Evolutionary conservation across 495 filamentous ascomycete genomes (phyloP).

Genomic region (Podospora sp.): DNA sequence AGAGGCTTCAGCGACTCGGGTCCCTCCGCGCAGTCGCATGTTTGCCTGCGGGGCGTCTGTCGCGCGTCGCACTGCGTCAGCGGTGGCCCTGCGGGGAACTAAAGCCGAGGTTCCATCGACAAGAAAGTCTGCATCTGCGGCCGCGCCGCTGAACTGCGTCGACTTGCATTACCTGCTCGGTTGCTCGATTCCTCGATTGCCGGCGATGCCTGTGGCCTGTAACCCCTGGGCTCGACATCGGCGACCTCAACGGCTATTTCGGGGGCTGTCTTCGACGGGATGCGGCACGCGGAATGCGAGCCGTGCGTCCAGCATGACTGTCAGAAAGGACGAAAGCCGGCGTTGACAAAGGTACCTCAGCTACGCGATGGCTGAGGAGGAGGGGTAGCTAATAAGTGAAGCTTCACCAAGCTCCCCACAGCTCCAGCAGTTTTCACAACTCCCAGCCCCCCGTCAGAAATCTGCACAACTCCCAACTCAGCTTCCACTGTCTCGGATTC

Average conservation of each 20-base stretch:
- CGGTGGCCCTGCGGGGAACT: not conserved
- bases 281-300: not conserved
- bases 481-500: conserved; percentile 4
- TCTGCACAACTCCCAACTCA: not conserved
- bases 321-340: no score
- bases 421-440: not conserved
- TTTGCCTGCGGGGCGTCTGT: not conserved
- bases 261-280: not conserved
- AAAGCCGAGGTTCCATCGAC: not conserved
- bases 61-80: not conserved
- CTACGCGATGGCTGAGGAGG: no score
- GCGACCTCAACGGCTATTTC: not conserved
- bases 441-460: not conserved
- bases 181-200: not conserved
- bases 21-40: not conserved
- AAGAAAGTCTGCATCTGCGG: not conserved
- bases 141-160: not conserved
- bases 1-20: not conserved
- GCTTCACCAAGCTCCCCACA: not conserved
- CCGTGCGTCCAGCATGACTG: not conserved
- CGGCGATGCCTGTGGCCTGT: not conserved
- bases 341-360: no score
- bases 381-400: no score
- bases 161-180: not conserved
- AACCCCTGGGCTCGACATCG: not conserved